Base-by-base conservation (phyloP, 805 yeast genomes). In the Candida namnaoensis region DNA sequence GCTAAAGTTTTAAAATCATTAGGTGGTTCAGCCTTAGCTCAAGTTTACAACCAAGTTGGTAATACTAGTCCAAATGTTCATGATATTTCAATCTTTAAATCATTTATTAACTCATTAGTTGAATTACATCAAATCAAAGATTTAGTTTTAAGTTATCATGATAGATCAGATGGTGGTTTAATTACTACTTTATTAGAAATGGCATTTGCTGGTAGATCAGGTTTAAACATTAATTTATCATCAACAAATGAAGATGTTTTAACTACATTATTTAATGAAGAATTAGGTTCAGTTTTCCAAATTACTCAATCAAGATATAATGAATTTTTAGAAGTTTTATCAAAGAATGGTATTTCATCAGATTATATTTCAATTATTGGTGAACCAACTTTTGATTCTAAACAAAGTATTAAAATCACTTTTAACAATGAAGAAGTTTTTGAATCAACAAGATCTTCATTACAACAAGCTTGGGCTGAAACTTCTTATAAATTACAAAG, bases 231-330 rank as follows among this genome's bases (percentile, higher is more conserved):
- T 41, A 60, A 65, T 33, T 45, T 82, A 34, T 60, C 66, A 10
- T 52, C 56, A 14, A 49, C 56, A 23, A 56, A 54, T 26, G 69
- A 67, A 25, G 74, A 71, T 45, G 63, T 68, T 11, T 68, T 79
- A 41, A 64, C 81, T 12, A 69, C 72, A 32, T 68, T 90, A 54
- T 93, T 93, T 72, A 83, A 82, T 58, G 99, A 93, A 68, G 98
- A 93, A 60, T 73, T 93, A 38, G 99, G 97, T 60, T 91, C 95
- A 32, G 95, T 91, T 26, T 88, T 93, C 88, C 99, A 93, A 64
- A 73, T 91, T 51, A 56, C 69, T 38, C 61, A 69, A 26, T 50
- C 68, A 27, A 80, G 81, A 44, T 69, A 71, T 38, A 72, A 66
- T 3, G 61, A 67, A 40, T 86, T 93, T 57, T 68, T 65, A 35